Evolutionary conservation across 176 grass and related monocot genomes (phyloP), one percentile per base, ranked within the genome.

Genomic region (Microstegium vimineum): DNA sequence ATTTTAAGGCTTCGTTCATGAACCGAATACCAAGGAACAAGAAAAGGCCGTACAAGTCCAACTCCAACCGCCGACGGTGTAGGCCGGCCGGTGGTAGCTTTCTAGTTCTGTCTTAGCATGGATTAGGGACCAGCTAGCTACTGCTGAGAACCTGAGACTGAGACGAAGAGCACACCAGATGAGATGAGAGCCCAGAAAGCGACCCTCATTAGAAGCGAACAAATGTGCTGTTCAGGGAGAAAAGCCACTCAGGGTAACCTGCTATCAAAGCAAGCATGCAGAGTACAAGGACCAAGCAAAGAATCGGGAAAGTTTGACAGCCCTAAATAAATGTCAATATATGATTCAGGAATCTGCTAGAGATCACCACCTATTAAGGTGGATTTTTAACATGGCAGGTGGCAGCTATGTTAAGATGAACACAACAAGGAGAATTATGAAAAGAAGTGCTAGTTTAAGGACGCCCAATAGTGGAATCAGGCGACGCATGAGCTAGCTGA

Each of bases 1-100:
- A n/a, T n/a, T n/a, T n/a, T n/a, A 73, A 78, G 66, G 67, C 79
- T n/a, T 66, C 37, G 74, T 80, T 69, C 84, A 63, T 86, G 80
- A 62, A 86, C 73, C 79, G 84, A 68, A 56, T 74, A 90, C 69
- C 74, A 51, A 79, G 69, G 75, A 83, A 80, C 84, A 83, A 59
- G 62, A 45, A n/a, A 14, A 40, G 41, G 3, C 49, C 15, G 88
- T 75, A 87, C 75, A 11, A 20, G 74, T 52, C 80, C 72, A n/a
- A n/a, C n/a, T n/a, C n/a, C n/a, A 56, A 79, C 49, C 1, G 74
- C 73, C 69, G 80, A 86, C 79, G 66, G n/a, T n/a, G n/a, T n/a
- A n/a, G n/a, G n/a, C n/a, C n/a, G 88, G 47, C 68, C 68, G 61
- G 74, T 33, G 60, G 79, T 83, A 83, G 79, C 73, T 86, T 86